phyloP scores from a whole-genome alignment of 2,329 filamentous ascomycete species.

The Phyllosticta citribraziliensis region DNA sequence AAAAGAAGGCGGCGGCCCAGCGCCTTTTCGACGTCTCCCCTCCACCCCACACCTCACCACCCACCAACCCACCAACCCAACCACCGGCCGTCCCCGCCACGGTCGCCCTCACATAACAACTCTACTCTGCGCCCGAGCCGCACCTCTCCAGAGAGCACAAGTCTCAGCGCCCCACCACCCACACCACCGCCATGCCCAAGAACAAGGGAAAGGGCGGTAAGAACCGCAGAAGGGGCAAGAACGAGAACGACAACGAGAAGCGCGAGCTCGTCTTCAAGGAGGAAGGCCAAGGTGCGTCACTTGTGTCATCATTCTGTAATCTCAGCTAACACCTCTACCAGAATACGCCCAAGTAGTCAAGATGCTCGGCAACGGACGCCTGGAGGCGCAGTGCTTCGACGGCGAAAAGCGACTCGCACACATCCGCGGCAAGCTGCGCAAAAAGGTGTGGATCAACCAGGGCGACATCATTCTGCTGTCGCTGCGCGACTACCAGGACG shows the following conservation, averaged over 20 bases:
- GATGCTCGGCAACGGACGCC: conserved; percentile 91
- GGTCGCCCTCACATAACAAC: neutral
- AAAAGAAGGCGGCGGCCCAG: neutral
- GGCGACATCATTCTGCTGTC: conserved; percentile 65
- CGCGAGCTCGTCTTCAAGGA: conserved; percentile 98
- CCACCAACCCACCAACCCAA: neutral
- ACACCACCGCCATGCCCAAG: conserved; percentile 3
- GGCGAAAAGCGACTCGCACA: conserved; percentile 76
- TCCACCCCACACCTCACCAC: neutral
- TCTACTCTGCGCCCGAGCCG: neutral
- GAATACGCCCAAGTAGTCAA: conserved; percentile 83
- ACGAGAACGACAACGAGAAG: conserved; percentile 94
- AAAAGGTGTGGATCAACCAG: conserved; percentile 99
- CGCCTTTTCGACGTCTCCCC: neutral
- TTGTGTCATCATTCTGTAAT: neutral
- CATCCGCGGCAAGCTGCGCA: conserved; percentile 91
- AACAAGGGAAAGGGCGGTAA: conserved; percentile 70
- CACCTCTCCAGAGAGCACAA: neutral
- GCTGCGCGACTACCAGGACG: conserved; percentile 85
- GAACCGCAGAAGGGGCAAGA: conserved; percentile 97
- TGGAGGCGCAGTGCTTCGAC: conserved; percentile 92
- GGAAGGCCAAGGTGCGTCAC: conserved; percentile 59
- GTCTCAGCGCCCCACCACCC: neutral
- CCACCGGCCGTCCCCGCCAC: neutral
- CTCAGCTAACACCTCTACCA: neutral